Percentiles rank a stretch among this genome's conserved stretches.
Evolutionary conservation across 345 rosid genomes (phyloP).

Genomic region (Aegle marmelos): DNA sequence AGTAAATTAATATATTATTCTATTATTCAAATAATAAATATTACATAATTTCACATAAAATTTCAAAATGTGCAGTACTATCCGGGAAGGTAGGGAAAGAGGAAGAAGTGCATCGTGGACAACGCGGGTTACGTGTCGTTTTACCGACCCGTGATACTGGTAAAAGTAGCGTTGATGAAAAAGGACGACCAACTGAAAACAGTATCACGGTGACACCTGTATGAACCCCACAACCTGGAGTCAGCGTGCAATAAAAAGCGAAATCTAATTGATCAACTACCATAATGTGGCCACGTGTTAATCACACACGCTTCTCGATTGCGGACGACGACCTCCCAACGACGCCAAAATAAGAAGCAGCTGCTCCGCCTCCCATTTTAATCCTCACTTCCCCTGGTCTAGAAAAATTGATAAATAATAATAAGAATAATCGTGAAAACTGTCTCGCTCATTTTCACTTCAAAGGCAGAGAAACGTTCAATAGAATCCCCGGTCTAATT

Average conservation of each 20-base stretch:
- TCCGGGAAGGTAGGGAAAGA: too few relatives aligned
- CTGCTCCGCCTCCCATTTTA: neutral
- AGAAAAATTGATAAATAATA: neutral
- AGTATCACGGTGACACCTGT: neutral
- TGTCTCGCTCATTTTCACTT: neutral
- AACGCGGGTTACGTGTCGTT: neutral
- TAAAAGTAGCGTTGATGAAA: neutral
- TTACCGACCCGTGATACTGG: neutral
- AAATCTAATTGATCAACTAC: neutral
- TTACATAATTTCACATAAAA: too few relatives aligned
- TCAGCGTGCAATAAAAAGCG: too few relatives aligned
- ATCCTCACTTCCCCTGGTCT: neutral
- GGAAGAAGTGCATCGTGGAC: neutral
- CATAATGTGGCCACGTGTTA: conserved; percentile 14
- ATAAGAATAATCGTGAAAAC: neutral
- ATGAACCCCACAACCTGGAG: neutral
- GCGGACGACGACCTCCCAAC: conserved; percentile 8
- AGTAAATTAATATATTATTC: too few relatives aligned
- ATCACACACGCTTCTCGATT: neutral
- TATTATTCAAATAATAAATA: too few relatives aligned
- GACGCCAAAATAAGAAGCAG: neutral
- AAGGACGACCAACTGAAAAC: too few relatives aligned
- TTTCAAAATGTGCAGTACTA: too few relatives aligned
- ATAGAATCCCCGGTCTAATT: neutral
- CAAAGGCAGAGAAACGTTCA: neutral